Base-by-base conservation (phyloP, 169 alveolate genomes). In the Eimeria praecox region DNA sequence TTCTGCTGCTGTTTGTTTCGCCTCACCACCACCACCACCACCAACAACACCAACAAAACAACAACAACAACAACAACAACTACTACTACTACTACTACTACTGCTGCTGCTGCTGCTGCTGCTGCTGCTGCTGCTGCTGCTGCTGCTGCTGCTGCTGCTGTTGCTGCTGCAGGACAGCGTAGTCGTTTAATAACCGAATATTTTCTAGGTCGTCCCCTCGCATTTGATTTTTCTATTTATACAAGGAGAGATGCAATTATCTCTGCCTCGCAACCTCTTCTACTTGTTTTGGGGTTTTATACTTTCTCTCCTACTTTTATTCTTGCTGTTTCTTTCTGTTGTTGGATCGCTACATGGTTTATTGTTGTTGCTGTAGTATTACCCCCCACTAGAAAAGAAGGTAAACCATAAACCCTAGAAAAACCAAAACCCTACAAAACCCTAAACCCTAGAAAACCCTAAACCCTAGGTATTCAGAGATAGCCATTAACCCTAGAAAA, bases 101-200 rank as follows among this genome's bases (percentile, higher is more conserved):
- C n/a, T n/a, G n/a, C n/a, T n/a, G n/a, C n/a, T n/a, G n/a, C n/a
- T 59, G 71, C 22, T 59, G 71, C 71, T 59, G 71, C 71, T 59
- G 71, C 71, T 59, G 16, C 71, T 59, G n/a, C 22, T 22, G 16
- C 71, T 59, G n/a, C 16, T 22, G 16, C 71, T 59, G n/a, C 22
- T 22, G 16, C n/a, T n/a, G n/a, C n/a, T n/a, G n/a, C n/a, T n/a
- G n/a, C n/a, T n/a, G n/a, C n/a, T n/a, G n/a, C n/a, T n/a, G n/a
- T n/a, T n/a, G n/a, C n/a, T n/a, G n/a, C n/a, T n/a, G 16, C 71
- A 59, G 71, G 71, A 59, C 16, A 22, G n/a, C 71, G 71, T 22
- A 59, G n/a, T 16, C 71, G 71, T 22, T 22, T 18, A 22, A 59
- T 59, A 59, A 18, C 71, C n/a, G 71, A 59, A 22, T 59, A 18